Conservation (phyloP, 148 eudicot genomes). For the Rhododendron williamsianum region DNA sequence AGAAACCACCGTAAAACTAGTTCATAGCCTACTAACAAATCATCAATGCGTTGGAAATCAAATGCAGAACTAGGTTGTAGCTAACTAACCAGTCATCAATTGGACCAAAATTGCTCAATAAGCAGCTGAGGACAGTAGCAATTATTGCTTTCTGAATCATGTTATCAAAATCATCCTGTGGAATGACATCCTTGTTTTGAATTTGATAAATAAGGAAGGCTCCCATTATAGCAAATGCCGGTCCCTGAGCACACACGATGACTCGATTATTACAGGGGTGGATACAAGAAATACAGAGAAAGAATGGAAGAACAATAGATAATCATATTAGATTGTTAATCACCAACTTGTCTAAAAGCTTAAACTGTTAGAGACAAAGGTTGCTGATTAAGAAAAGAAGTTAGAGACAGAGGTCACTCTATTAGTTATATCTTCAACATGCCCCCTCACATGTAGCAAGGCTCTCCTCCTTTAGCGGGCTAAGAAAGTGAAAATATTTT, state of each 20-base stretch:
- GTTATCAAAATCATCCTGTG: constrained; percentile 39
- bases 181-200: constrained; percentile 47
- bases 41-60: neutral
- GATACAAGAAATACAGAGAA: neutral
- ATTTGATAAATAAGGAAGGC: constrained; percentile 78
- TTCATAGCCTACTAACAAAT: neutral
- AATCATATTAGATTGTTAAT: too few species aligned
- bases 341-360: neutral
- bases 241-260: constrained; percentile 43
- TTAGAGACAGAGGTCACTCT: neutral
- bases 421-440: neutral
- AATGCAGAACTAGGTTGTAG: neutral
- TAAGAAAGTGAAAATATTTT: too few species aligned
- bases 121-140: constrained; percentile 50
- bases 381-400: neutral
- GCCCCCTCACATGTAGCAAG: neutral
- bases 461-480: neutral
- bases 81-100: constrained; percentile 64
- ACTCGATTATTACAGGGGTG: neutral
- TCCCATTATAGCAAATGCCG: constrained; percentile 68
- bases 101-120: constrained; percentile 59
- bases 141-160: constrained; percentile 62
- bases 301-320: neutral
- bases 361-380: neutral
- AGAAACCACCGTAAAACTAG: neutral